Evolutionary conservation across 2,329 filamentous ascomycete species (phyloP), one percentile per base, ranked within the genome.

Genomic region (Rhynchosporium agropyri): DNA sequence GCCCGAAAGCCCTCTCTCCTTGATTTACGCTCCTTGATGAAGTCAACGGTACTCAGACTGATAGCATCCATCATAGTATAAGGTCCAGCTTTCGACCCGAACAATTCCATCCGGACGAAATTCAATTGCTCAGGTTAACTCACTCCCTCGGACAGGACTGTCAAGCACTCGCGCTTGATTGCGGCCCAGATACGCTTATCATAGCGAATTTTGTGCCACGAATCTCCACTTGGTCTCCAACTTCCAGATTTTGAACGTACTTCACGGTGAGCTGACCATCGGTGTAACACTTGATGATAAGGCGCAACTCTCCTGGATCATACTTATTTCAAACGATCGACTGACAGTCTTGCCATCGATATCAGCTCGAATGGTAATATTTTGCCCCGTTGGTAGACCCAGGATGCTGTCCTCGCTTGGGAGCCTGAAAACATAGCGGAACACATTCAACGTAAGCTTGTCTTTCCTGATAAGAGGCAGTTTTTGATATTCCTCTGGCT

Each of bases 151-250:
- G 72, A 65, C 8, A 77, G 64, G 3, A 74, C 67, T 13, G 73
- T 67, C 8, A 79, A 71, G 4, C 74, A 70, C 70, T 79, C 77
- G n/a, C 76, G 71, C 63, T 79, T 79, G 50, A 79, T 76, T 20
- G 76, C 76, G 2, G 76, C 76, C 77, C 77, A 78, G 49, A 78
- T 74, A n/a, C 76, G 70, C 58, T 78, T 78, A 58, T 76, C 81
- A 85, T 84, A 1, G 81, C 78, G 9, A 83, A 83, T 70, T 84
- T 85, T 43, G 84, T 83, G 0, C 83, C 84, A 13, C 83, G 78
- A 69, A 86, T 79, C 3, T 78, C 73, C 3, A 84, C 79, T 65
- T 77, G 73, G 58, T 84, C 80, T 13, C 82, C 82, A 7, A 81
- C 63, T 0, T 78, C 61, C 2, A 86, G 76, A 48, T 76, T 72